Evolutionary conservation across 2,329 filamentous ascomycete species (phyloP), one percentile per base, ranked within the genome.

Genomic region (Mycosphaerelloides madeirae): DNA sequence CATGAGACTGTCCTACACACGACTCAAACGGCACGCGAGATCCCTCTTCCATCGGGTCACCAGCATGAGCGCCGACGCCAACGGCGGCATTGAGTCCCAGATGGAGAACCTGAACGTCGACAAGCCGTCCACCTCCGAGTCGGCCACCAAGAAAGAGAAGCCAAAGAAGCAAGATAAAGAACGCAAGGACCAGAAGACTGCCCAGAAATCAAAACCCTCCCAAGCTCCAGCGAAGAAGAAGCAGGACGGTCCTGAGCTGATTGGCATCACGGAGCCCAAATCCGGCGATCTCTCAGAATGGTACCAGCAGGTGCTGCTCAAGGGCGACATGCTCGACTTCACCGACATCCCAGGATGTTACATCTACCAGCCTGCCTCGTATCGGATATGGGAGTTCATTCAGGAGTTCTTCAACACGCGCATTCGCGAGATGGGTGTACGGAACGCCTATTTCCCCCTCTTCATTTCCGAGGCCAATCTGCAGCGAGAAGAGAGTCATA

Each of bases 331-430:
- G 85, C 84, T 97, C 60, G 90, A 95, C 63, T 98, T 96, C 79
- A 97, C 96, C 63, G 86, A 95, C 71, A 91, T 97, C 50, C 87
- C 90, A n/a, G 87, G 90, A 38, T 96, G 94, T 74, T 97, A 95
- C 69, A 93, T 97, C 66, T 79, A 95, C 67, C 90, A 80, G 71
- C 81, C 81, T 38, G 74, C 77, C 48, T 82, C 80, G 14, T 84
- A 79, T 66, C 75, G 75, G 49, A 81, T 85, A 61, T 85, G 81
- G 81, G 80, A 84, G 61, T 71, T 76, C 54, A 83, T 85, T 51
- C 79, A 81, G 58, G 66, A 61, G 13, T 76, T 68, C 67, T 75
- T 75, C 62, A 77, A 82, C 58, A 60, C 64, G 52, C 80, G 82
- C 58, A 98, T 97, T 66, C 90, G 95, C 76, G 81, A 78, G 38